A percentile compares a stretch with the other conserved stretches of the same genome.
Conservation (phyloP, 1,284 basidiomycete genomes). For the Leccinum cinnamomeum region DNA sequence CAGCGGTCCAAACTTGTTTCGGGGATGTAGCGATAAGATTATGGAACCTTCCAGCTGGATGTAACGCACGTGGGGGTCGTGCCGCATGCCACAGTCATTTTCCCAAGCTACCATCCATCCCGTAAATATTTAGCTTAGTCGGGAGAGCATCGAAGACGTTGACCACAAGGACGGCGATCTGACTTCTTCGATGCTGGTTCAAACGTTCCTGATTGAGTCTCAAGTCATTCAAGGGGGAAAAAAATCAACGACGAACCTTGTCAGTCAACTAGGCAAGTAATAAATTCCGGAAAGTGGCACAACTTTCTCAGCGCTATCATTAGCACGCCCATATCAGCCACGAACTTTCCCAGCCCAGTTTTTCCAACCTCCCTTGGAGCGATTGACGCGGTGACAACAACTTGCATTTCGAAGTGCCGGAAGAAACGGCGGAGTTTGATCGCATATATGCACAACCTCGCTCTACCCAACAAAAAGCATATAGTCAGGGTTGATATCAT, state of each 20-base stretch:
- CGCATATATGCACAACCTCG: background rate
- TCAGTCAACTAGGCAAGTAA: background rate
- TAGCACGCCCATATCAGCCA: background rate
- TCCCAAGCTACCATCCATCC: background rate
- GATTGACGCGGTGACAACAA: too few species aligned
- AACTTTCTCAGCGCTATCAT: background rate
- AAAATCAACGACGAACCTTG: background rate
- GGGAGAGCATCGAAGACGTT: background rate
- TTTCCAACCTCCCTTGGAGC: background rate
- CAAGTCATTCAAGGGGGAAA: background rate
- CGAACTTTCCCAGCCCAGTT: background rate
- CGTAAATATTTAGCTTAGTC: background rate
- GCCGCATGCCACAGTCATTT: background rate
- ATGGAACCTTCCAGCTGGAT: background rate
- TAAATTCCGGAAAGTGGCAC: background rate
- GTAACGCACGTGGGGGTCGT: background rate
- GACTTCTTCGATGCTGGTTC: background rate
- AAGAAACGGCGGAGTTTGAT: background rate
- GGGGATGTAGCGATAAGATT: background rate
- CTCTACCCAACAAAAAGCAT: background rate
- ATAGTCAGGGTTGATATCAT: background rate
- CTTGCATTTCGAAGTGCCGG: background rate
- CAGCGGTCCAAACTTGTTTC: background rate
- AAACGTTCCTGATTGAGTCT: background rate
- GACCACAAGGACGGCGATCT: background rate